phyloP scores from a whole-genome alignment of 2,329 filamentous ascomycete genomes.

The Colletotrichum camelliae region DNA sequence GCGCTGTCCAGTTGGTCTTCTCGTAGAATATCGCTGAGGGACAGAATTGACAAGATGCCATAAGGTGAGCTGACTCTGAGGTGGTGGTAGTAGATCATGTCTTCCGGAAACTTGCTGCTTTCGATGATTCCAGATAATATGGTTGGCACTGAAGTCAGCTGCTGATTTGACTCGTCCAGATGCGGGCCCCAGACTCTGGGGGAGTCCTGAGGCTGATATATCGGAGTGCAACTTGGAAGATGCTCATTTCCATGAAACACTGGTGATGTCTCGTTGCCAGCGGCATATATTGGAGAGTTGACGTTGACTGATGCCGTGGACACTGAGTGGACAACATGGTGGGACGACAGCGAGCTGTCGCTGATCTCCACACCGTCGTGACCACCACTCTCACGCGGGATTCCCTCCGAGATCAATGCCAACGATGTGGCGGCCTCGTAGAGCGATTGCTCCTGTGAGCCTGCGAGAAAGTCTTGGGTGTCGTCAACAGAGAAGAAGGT shows the following conservation, averaged over 20 bases:
- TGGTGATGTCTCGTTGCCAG: background rate
- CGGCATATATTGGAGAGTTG: background rate
- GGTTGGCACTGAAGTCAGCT: background rate
- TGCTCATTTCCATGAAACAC: background rate
- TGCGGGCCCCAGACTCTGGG: background rate
- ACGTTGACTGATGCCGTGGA: background rate
- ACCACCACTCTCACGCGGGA: background rate
- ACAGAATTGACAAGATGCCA: background rate
- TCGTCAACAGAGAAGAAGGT: background rate
- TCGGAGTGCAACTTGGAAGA: background rate
- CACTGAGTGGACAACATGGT: background rate
- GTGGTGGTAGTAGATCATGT: conserved; percentile 3
- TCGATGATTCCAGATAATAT: background rate
- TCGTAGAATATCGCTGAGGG: background rate
- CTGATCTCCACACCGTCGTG: accelerated
- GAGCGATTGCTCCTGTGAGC: background rate
- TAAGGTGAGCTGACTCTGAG: background rate
- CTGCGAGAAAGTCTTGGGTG: background rate
- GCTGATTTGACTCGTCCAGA: background rate
- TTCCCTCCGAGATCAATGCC: background rate
- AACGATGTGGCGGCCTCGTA: background rate
- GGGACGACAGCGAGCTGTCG: background rate
- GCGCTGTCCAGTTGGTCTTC: background rate
- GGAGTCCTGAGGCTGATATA: background rate
- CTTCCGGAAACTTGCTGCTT: conserved; percentile 4